phyloP scores from a whole-genome alignment of 176 grass and related monocot genomes.

The Hsuehochloa calcarea region DNA sequence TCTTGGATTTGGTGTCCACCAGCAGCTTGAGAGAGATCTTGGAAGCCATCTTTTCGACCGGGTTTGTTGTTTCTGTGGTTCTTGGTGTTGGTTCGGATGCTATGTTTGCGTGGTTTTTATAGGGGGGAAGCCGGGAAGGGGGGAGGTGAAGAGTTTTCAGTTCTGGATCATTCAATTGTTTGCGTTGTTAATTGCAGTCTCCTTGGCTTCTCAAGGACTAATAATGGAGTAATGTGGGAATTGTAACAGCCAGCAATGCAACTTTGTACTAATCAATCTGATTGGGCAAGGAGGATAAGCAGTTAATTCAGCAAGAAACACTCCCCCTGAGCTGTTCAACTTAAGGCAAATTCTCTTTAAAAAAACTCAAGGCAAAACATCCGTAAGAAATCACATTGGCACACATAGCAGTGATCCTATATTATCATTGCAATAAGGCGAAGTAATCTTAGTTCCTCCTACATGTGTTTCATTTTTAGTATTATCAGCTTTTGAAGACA shows the following conservation, averaged over 20 bases:
- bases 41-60: not conserved
- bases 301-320: not conserved
- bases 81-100: not conserved
- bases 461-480: too few relatives aligned
- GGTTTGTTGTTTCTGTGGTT: not conserved
- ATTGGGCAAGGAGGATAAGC: not conserved
- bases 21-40: constrained; percentile 45
- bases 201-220: constrained; percentile 1
- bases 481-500: not conserved
- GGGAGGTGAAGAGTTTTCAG: not conserved
- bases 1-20: constrained; percentile 33
- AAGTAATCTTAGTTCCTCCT: too few relatives aligned
- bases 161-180: not conserved
- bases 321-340: not conserved
- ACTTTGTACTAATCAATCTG: not conserved
- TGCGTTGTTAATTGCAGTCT: not conserved
- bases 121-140: not conserved
- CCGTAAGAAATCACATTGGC: not conserved
- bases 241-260: not conserved
- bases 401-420: not conserved
- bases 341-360: too few relatives aligned
- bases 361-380: not conserved
- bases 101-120: not conserved
- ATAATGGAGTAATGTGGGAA: not conserved
- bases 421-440: not conserved